A percentile compares a stretch with the other conserved stretches of the same genome.
phyloP scores from a whole-genome alignment of 176 grass and related monocot genomes.

The Leersia perrieri region DNA sequence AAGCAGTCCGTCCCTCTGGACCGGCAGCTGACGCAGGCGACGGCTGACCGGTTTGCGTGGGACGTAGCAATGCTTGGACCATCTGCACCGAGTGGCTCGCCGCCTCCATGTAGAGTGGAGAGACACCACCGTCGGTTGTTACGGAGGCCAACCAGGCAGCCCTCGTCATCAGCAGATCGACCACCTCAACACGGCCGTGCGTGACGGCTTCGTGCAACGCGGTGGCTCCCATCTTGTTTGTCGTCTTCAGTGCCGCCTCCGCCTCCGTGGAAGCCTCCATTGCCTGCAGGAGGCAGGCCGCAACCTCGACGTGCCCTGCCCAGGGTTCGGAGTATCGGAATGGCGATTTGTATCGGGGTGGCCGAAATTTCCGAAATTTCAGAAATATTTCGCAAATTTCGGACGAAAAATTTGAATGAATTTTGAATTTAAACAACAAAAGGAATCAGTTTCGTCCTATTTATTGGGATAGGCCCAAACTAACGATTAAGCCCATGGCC shows the following conservation, averaged over 20 bases:
- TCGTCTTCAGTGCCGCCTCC: neutral
- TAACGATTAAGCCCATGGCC: too few species aligned
- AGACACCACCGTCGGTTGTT: neutral
- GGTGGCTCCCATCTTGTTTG: conserved; percentile 30
- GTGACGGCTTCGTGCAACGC: conserved; percentile 35
- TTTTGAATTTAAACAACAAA: too few species aligned
- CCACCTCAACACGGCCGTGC: neutral
- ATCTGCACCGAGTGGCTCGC: neutral
- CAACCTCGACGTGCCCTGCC: conserved; percentile 1
- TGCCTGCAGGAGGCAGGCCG: neutral
- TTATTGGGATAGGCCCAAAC: too few species aligned
- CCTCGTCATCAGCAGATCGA: neutral
- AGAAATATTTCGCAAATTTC: too few species aligned
- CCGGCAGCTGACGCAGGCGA: neutral
- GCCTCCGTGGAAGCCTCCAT: neutral
- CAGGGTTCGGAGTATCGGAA: conserved; percentile 36
- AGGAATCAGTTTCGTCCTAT: too few species aligned
- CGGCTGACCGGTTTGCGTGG: neutral
- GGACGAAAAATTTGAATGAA: too few species aligned
- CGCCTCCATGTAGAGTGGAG: conserved; percentile 43
- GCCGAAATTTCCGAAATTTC: too few species aligned
- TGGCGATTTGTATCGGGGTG: too few species aligned
- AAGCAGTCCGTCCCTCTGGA: conserved; percentile 23
- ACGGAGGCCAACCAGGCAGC: conserved; percentile 1
- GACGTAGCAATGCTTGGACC: neutral